A percentile compares a stretch with the other conserved stretches of the same genome.
Conservation (phyloP, 2,329 filamentous ascomycete genomes). For the Fusarium transvaalense region DNA sequence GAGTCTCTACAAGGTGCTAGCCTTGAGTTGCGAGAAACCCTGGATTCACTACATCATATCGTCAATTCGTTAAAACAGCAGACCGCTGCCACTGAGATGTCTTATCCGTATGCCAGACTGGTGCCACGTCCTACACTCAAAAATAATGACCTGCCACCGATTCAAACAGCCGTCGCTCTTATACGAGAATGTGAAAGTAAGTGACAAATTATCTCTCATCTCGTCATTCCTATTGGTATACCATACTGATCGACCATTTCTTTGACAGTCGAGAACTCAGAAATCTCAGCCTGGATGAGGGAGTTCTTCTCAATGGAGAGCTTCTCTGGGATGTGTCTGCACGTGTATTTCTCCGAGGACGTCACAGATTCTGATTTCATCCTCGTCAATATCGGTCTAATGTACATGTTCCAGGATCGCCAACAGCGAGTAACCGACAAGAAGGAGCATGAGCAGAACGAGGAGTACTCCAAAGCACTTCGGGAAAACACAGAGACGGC, state of each 20-base stretch:
- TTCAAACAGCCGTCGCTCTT: slow-evolving; percentile 42
- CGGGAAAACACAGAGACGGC: slow-evolving; percentile 51
- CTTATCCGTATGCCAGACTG: slow-evolving; percentile 41
- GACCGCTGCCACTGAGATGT: slow-evolving; percentile 43
- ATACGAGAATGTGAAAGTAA: slow-evolving; percentile 42
- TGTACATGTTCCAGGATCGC: slow-evolving; percentile 49
- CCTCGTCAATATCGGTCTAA: slow-evolving; percentile 51
- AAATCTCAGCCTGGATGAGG: slow-evolving; percentile 47
- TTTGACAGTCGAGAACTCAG: slow-evolving; percentile 38
- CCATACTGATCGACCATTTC: slow-evolving; percentile 1
- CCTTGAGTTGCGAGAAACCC: slow-evolving; percentile 52
- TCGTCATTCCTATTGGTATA: neutral
- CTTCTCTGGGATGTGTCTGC: slow-evolving; percentile 52
- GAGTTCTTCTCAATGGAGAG: slow-evolving; percentile 48
- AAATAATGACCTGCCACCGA: slow-evolving; percentile 41
- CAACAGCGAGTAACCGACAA: slow-evolving; percentile 16
- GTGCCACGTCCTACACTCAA: slow-evolving; percentile 39
- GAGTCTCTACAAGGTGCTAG: slow-evolving; percentile 47
- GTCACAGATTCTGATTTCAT: slow-evolving; percentile 52
- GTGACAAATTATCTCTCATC: neutral
- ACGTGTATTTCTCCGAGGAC: slow-evolving; percentile 52
- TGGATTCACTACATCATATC: slow-evolving; percentile 52
- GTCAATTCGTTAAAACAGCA: slow-evolving; percentile 46
- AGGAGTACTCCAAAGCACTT: slow-evolving; percentile 44
- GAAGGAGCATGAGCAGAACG: slow-evolving; percentile 44